A percentile compares a stretch with the other conserved stretches of the same genome.
These are phyloP conservation scores for Uronychia binucleata DNA, from an alignment of 73 alveolate genomes.

Conservation along the genomic window DNA sequence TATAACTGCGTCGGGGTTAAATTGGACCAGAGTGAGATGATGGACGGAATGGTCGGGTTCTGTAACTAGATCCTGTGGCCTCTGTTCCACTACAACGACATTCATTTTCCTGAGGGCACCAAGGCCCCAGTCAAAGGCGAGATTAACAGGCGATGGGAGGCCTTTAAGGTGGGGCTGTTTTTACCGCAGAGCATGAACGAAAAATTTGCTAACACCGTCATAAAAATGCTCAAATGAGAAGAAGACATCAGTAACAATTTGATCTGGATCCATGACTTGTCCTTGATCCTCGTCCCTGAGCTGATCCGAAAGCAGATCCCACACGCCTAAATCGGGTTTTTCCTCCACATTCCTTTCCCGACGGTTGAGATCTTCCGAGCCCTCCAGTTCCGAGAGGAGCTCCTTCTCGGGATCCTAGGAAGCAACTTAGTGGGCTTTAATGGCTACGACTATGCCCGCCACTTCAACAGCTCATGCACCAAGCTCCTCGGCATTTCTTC, in stretches of 20 bases:
- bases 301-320: background rate
- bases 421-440: conserved; percentile 29
- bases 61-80: conserved; percentile 49
- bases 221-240: background rate
- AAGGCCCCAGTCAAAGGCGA: conserved; percentile 30
- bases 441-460: conserved; percentile 39
- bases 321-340: background rate
- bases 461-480: conserved; percentile 38
- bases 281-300: background rate
- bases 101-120: conserved; percentile 19
- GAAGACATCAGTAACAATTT: background rate
- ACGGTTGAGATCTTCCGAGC: conserved; percentile 30
- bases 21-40: background rate
- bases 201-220: conserved; percentile 9
- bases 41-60: conserved; percentile 8
- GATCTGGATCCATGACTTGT: background rate
- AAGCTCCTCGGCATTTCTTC: conserved; percentile 13
- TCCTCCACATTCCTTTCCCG: conserved; percentile 48
- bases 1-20: background rate
- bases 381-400: conserved; percentile 26
- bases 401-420: conserved; percentile 20
- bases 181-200: conserved; percentile 22
- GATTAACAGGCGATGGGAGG: conserved; percentile 36
- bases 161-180: conserved; percentile 19
- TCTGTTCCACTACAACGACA: conserved; percentile 28